Conservation (phyloP, 2,329 filamentous ascomycete genomes). For the Pestalotiopsis sp. region DNA sequence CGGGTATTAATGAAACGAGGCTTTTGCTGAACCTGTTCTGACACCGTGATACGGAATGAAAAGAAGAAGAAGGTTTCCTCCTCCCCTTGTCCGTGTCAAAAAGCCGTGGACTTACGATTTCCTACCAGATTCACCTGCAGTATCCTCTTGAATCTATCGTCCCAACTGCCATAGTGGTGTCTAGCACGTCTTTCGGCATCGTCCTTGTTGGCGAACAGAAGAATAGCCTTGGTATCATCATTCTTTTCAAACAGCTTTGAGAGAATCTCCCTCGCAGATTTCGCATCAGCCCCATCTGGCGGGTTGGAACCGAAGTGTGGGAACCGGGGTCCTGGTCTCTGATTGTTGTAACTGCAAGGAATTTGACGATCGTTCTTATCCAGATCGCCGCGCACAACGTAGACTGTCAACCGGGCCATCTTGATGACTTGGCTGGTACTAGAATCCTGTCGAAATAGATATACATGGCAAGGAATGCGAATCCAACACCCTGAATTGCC, state of each 20-base stretch:
- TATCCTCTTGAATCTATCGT: not conserved
- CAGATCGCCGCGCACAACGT: too few relatives aligned
- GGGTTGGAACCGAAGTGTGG: too few relatives aligned
- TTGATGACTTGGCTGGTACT: too few relatives aligned
- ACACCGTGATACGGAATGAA: not conserved
- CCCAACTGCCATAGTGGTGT: not conserved
- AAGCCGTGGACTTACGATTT: not conserved
- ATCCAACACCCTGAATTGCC: not conserved
- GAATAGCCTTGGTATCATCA: not conserved
- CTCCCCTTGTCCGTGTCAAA: too few relatives aligned
- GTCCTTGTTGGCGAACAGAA: not conserved
- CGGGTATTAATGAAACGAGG: not conserved
- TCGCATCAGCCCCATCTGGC: too few relatives aligned
- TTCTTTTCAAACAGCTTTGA: not conserved
- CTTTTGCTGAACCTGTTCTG: not conserved
- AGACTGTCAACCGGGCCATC: too few relatives aligned
- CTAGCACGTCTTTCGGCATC: not conserved
- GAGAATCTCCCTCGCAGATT: not conserved
- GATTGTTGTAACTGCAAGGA: too few relatives aligned
- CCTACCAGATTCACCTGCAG: not conserved
- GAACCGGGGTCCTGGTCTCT: too few relatives aligned
- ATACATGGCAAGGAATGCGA: not conserved
- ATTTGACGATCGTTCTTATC: too few relatives aligned
- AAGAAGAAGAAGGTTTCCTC: too few relatives aligned
- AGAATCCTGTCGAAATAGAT: too few relatives aligned